phyloP scores from a whole-genome alignment of 495 filamentous ascomycete species.

The Xylaria bambusicola region DNA sequence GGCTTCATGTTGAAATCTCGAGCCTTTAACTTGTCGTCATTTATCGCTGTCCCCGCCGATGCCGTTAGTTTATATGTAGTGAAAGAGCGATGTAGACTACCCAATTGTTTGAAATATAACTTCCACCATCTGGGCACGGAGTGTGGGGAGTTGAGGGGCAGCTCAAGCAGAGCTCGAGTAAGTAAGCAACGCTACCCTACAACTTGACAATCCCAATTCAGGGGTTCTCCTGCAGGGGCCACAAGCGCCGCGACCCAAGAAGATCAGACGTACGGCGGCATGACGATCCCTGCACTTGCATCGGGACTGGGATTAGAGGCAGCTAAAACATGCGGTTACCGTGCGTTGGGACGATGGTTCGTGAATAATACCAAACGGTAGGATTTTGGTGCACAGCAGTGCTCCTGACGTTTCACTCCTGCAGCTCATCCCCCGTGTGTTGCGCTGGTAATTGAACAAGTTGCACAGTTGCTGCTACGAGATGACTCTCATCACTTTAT shows the following conservation, averaged over 20 bases:
- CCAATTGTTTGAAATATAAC: no score
- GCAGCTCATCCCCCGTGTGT: constrained; percentile 19
- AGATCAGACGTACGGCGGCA: constrained; percentile 15
- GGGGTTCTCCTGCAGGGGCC: constrained; percentile 10
- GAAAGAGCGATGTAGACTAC: background rate
- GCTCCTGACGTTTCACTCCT: constrained; percentile 32
- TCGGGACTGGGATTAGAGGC: constrained; percentile 16
- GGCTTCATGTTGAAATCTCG: constrained; percentile 28
- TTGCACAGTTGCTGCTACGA: background rate
- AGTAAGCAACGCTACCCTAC: constrained; percentile 23
- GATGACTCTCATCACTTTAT: no score
- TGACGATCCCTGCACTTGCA: constrained; percentile 15
- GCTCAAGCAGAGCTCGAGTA: background rate
- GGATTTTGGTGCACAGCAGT: background rate
- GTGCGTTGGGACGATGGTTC: constrained; percentile 1
- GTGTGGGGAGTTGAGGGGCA: background rate
- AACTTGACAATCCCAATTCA: constrained; percentile 13
- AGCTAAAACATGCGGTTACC: constrained; percentile 22
- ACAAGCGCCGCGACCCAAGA: background rate
- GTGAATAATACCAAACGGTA: constrained; percentile 15
- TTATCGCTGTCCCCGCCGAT: background rate
- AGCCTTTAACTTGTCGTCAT: background rate
- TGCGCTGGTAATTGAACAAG: no score
- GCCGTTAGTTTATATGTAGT: background rate
- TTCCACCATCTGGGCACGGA: no score